Base-by-base conservation (phyloP, 2,329 filamentous ascomycete genomes). In the Taxawa tesnikishii region DNA sequence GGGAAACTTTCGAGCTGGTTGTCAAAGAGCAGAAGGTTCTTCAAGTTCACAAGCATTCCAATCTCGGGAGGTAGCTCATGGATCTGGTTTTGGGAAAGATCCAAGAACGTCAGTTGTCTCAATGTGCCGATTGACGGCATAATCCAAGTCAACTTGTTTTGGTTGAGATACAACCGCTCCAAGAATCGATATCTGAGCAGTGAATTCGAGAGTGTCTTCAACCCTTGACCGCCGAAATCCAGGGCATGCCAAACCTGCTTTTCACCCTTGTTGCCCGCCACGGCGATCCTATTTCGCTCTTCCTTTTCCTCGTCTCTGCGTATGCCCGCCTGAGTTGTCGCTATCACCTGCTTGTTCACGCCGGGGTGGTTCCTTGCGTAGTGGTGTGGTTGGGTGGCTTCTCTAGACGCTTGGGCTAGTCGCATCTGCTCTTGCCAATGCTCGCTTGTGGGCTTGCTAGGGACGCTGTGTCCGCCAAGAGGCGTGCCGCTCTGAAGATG, bases 11-110 rank as follows among this genome's bases (percentile, higher is more conserved):
- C 73, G 33, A 98, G 79, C 40, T 82, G 71, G 56, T 98, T 98
- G 61, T 94, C 85, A 54, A 94, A 94, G 3, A 94, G 66, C 16
- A 87, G 65, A 4, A 98, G 67, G 43, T 82, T 77, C 58, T 83
- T 85, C 34, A 98, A 65, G 45, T 87, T 90, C 16, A 87, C 90
- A 47, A 94, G 83, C 88, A 96, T 98, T 50, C 90, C 90, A 38
- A 98, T 75, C 62, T 98, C 88, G 14, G 82, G 73, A 1, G 90
- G 90, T 4, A 98, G 65, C 42, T 81, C 75, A 6, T 70, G 70
- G 38, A 98, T 68, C 39, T 88, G 74, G 56, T 98, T 98, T 60
- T 79, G 76, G 0, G 90, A 96, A 3, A 87, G 69, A 56, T 98
- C 88, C 29, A 98, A 70, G 48, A 87, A 73, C 21, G 75, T 80